phyloP scores from a whole-genome alignment of 371 early-diverging fungal species.

The Mortierella sp. region DNA sequence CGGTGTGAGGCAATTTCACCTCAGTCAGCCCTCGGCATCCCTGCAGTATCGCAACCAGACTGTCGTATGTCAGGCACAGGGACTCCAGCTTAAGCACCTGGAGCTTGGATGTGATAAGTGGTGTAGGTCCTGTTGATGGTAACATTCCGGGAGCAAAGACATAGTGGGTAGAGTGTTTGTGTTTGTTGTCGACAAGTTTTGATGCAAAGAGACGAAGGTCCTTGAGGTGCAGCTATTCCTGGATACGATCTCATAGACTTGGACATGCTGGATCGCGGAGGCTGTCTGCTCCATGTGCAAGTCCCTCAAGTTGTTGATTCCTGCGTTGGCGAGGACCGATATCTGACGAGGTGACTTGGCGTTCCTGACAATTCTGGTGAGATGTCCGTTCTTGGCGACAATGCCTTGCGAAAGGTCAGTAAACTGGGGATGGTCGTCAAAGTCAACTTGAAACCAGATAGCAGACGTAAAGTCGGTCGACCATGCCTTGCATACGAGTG shows the following conservation, averaged over 20 bases:
- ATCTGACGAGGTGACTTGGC: not conserved
- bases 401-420: not conserved
- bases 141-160: not conserved
- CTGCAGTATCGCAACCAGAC: not conserved
- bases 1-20: not conserved
- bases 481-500: constrained; percentile 12
- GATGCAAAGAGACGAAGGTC: not conserved
- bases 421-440: not conserved
- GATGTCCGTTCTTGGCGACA: not conserved
- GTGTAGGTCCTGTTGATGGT: not conserved
- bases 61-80: not conserved
- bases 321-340: not conserved
- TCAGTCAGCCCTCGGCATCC: not conserved
- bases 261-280: not conserved
- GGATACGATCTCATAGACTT: not conserved
- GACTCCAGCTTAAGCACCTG: not conserved
- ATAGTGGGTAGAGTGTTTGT: not conserved
- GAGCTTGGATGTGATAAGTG: not conserved
- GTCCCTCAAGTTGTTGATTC: not conserved
- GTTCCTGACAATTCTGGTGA: not conserved
- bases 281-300: not conserved
- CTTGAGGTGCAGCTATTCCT: not conserved
- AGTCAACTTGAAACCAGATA: not conserved
- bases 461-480: not conserved
- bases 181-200: not conserved